A percentile compares a stretch with the other conserved stretches of the same genome.
Evolutionary conservation across 805 yeast species (phyloP).

Genomic region (Candida suzukii): DNA sequence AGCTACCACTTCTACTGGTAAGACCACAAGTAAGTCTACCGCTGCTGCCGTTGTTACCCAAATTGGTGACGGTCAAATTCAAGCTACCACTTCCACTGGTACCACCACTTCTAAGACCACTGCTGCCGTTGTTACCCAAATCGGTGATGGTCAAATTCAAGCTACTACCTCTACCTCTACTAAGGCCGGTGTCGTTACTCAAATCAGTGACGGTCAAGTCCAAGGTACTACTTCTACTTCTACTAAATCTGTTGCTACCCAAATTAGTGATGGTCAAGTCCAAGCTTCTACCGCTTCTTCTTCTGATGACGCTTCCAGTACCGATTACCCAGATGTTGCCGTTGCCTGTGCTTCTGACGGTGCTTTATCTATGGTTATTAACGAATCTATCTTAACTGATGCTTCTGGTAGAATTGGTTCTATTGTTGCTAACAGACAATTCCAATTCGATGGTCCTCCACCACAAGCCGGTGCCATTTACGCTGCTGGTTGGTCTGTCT

Average conservation of each 20-base stretch:
- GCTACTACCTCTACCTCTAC: slow-evolving; percentile 29
- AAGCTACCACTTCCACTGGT: slow-evolving; percentile 24
- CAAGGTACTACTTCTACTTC: slow-evolving; percentile 31
- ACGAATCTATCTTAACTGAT: slow-evolving; percentile 36
- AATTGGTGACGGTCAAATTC: slow-evolving; percentile 31
- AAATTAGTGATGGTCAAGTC: slow-evolving; percentile 14
- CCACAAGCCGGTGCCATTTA: slow-evolving; percentile 53
- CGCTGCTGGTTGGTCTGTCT: slow-evolving; percentile 46
- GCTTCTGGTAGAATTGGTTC: slow-evolving; percentile 47
- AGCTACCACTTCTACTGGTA: slow-evolving; percentile 32
- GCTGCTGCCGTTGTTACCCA: slow-evolving; percentile 27
- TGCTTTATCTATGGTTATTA: slow-evolving; percentile 38
- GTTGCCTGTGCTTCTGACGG: slow-evolving; percentile 28
- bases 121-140: slow-evolving; percentile 33
- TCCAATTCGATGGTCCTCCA: slow-evolving; percentile 62
- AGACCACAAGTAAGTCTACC: slow-evolving; percentile 9
- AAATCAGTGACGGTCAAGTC: slow-evolving; percentile 36
- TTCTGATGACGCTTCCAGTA: slow-evolving; percentile 14
- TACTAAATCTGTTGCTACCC: slow-evolving; percentile 24
- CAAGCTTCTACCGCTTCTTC: slow-evolving; percentile 13
- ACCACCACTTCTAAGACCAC: slow-evolving; percentile 28
- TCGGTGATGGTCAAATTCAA: slow-evolving; percentile 27
- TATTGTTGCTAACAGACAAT: slow-evolving; percentile 55
- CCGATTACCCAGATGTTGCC: slow-evolving; percentile 16
- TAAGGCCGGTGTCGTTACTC: slow-evolving; percentile 32